Base-by-base conservation (phyloP, 2,329 filamentous ascomycete genomes). In the Xylariaceae sp. region DNA sequence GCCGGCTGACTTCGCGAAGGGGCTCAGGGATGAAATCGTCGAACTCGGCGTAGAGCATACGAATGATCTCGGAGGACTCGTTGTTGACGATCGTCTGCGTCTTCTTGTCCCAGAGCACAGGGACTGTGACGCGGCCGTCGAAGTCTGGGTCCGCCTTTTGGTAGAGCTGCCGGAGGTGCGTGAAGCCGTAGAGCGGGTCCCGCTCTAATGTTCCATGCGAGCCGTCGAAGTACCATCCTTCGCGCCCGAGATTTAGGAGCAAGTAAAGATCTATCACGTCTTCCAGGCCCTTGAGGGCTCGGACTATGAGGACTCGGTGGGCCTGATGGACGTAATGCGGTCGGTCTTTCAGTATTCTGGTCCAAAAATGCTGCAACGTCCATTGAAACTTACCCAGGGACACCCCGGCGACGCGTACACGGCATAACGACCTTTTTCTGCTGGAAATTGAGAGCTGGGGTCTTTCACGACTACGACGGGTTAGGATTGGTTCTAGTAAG, bases 381-480 rank as follows among this genome's bases (percentile, higher is more conserved):
- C 10, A 7, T 19, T 8, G 7, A 11, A 10, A 59, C 67, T 40
- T 57, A 73, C 83, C 90, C 90, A 95, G 3, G 91, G 91, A 67
- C 90, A 95, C 3, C 90, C 90, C 67, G 94, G 95, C 58, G 85
- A 91, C 55, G 95, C 84, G 64, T 91, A 98, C 58, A 97, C 80
- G 69, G 97, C 92, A 65, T 97, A 97, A 44, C 93, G 79, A 44
- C 79, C 88, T 68, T 87, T 88, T 69, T 97, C 91, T 1, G 88
- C 79, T 7, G 88, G 86, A 57, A 90, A 95, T 64, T 83, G 70
- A 4, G 87, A 84, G 36, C 79, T 82, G 1, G 80, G 68, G 56
- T 88, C 79, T 51, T 76, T 79, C 20, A 85, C 88, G 65, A 95
- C 86, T 66, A 29, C 25, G 14, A 8, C 14, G 25, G 7, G 25